Base-by-base conservation (phyloP, 106 monocot genomes). In the Posidonia australis region DNA sequence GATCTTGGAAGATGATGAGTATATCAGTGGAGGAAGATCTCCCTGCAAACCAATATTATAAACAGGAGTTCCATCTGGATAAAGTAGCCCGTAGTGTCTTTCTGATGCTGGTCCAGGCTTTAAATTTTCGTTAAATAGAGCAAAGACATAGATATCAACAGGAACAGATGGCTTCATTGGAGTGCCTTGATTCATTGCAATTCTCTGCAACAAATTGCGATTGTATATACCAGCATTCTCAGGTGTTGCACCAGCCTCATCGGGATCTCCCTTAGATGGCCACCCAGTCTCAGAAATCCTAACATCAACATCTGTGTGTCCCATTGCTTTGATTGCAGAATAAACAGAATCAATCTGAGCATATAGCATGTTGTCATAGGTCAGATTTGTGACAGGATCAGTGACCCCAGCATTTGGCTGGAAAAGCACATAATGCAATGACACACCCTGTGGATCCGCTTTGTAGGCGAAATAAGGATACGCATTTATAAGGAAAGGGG, bases 71-170 rank as follows among this genome's bases (percentile, higher is more conserved):
- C 82, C 93, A 28, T 94, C 82, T 16, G 93, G 93, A 71, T 94
- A 86, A 46, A 84, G 82, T 20, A 94, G 52, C 5, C 93, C 93
- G 42, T 89, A 94, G 54, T 94, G 83, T 66, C 89, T 79, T 73
- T 94, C 93, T 0, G 93, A 94, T 1, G 82, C 58, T 11, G 72
- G 72, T 53, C 72, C 72, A 24, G 72, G 72, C 31, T 73, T 71
- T 16, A 71, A 1, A 25, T 71, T 49, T 32, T 71, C 71, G 24
- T 71, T 63, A 54, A 71, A 71, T 26, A 73, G 29, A 13, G 72
- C 72, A 29, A 73, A 73, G 16, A 73, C 55, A 46, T 55, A 64
- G 44, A 65, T 56, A 28, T 73, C 72, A 27, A 73, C 24, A 0
- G 72, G 64, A 53, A 73, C 65, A 32, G 72, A 73, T 16, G 72